Base-by-base conservation (phyloP, 2,329 filamentous ascomycete species). In the Sclerotinia borealis region DNA sequence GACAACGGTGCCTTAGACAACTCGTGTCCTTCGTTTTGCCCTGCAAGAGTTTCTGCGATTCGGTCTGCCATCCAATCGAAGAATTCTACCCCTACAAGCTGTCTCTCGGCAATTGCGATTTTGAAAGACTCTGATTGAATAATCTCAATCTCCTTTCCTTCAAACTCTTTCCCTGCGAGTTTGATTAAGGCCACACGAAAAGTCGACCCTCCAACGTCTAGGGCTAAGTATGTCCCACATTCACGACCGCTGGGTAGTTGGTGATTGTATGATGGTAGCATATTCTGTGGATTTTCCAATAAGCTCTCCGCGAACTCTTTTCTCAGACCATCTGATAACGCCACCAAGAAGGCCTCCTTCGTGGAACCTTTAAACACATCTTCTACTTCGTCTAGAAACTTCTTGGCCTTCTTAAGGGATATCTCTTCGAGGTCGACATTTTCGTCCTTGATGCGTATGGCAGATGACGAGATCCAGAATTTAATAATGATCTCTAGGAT, bases 131-230 rank as follows among this genome's bases (percentile, higher is more conserved):
- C 78, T 68, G 83, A 82, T 65, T 78, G 80, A 63, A 85, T 74
- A 66, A 88, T 85, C 63, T 77, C 77, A 68, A 77, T 81, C 70
- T 79, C 79, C 55, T 75, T 73, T 25, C 74, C 77, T 9, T 71
- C 73, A 27, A 72, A 71, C 27, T 74, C 76, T 36, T 77, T 76
- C 13, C 84, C 83, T 59, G 77, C 76, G 63, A 89, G 77, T 67
- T 86, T 80, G 51, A 89, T 84, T 68, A 89, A 71, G 7, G 85
- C 86, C 36, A 90, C 84, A 59, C 86, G 79, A 65, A 89, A 76
- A 13, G 85, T 90, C 43, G 87, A 89, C 2, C 87, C 87, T 43
- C 87, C 87, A n/a, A 90, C 84, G 72, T 90, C 87, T 43, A 88
- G 77, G 27, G 85, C 84, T 60, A 89, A 76, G 72, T 81, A 88